A percentile compares a stretch with the other conserved stretches of the same genome.
Evolutionary conservation across 2,329 filamentous ascomycete genomes (phyloP).

Genomic region (Cryoendolithus antarcticus): DNA sequence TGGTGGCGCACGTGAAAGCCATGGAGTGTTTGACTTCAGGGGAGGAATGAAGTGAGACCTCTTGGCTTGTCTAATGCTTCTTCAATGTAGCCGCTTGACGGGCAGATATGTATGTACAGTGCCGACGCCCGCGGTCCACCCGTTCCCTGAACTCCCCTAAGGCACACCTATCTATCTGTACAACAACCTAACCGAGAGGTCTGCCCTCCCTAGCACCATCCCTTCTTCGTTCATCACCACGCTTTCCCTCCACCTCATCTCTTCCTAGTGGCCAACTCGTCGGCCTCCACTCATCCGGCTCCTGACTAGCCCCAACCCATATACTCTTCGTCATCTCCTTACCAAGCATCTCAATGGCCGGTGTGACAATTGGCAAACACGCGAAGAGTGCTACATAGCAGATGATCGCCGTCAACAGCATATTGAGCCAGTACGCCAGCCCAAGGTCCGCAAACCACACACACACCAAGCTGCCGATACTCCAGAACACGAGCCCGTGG

Average conservation of each 20-base stretch:
- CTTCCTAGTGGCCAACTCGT: conserved; percentile 12
- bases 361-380: conserved; percentile 26
- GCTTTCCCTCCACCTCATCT: conserved; percentile 5
- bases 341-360: conserved; percentile 27
- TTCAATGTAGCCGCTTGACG: too few relatives aligned
- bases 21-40: too few relatives aligned
- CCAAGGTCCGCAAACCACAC: conserved; percentile 22
- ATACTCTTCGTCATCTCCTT: conserved; percentile 27
- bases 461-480: conserved; percentile 27
- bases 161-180: too few relatives aligned
- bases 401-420: conserved; percentile 26
- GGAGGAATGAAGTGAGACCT: too few relatives aligned
- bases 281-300: conserved; percentile 20
- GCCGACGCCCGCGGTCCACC: too few relatives aligned
- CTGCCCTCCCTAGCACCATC: neutral
- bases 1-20: too few relatives aligned
- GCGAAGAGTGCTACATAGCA: conserved; percentile 23
- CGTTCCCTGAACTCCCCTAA: too few relatives aligned
- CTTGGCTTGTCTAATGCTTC: too few relatives aligned
- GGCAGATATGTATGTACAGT: too few relatives aligned
- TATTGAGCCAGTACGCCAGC: conserved; percentile 24
- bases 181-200: too few relatives aligned
- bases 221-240: neutral
- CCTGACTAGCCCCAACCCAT: conserved; percentile 25
- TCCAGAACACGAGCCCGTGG: conserved; percentile 36